phyloP scores from a whole-genome alignment of 148 eudicot genomes.

The Cornus controversa region DNA sequence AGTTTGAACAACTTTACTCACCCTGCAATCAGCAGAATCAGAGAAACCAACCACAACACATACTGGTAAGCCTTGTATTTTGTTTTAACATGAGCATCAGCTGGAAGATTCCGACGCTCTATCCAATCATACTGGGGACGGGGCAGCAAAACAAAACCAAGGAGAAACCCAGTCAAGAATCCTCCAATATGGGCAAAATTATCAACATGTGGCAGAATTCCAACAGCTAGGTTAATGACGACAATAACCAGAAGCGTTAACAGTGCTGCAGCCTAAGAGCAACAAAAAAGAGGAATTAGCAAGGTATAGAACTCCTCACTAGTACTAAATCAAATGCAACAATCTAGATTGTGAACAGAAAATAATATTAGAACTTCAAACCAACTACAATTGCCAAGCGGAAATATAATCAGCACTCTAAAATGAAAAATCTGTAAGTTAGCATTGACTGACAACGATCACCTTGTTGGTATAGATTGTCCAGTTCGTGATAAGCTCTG shows the following conservation, averaged over 20 bases:
- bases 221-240: constrained; percentile 53
- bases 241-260: constrained; percentile 43
- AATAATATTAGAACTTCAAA: not conserved
- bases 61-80: constrained; percentile 69
- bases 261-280: constrained; percentile 50
- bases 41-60: constrained; percentile 47
- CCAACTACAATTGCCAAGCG: not conserved
- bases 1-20: constrained; percentile 26
- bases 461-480: constrained; percentile 70
- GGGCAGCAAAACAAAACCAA: constrained; percentile 67
- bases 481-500: constrained; percentile 81
- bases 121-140: constrained; percentile 71
- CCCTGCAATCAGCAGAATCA: constrained; percentile 62
- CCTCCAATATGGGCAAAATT: constrained; percentile 75
- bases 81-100: constrained; percentile 31
- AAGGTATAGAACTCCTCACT: not conserved
- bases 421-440: not conserved
- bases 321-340: not conserved
- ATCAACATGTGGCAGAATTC: constrained; percentile 62
- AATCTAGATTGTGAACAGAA: not conserved
- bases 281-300: not conserved
- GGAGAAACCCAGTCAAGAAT: constrained; percentile 63
- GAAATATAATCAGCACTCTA: not conserved
- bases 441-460: not conserved
- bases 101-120: constrained; percentile 30